phyloP scores from a whole-genome alignment of 305 asterid species.

The Vinca major region DNA sequence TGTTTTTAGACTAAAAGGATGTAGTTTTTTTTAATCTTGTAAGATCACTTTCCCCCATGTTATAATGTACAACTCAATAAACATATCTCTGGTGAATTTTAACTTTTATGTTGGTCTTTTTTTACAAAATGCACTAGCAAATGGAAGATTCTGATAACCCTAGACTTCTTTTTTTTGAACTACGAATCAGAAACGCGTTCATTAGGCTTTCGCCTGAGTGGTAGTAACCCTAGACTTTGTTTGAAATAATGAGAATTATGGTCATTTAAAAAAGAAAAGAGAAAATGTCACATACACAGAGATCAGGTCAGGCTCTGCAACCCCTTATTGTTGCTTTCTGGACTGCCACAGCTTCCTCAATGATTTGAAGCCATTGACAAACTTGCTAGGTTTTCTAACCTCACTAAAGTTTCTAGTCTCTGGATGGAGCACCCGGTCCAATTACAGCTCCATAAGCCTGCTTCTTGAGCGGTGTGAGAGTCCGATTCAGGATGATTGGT shows the following conservation, averaged over 20 bases:
- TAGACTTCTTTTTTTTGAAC: no score
- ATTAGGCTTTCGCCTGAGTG: no score
- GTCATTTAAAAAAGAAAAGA: neutral
- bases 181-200: no score
- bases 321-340: conserved; percentile 1
- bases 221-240: no score
- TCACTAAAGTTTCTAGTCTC: neutral
- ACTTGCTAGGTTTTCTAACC: neutral
- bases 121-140: conserved; percentile 17
- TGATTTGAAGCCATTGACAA: conserved; percentile 9
- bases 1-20: conserved; percentile 20
- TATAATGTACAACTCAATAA: conserved; percentile 32
- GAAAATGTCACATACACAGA: conserved; percentile 6
- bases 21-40: conserved; percentile 16
- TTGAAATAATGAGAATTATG: conserved; percentile 8
- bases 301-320: conserved; percentile 6
- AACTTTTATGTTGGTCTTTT: conserved; percentile 34
- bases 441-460: no score
- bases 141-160: conserved; percentile 22
- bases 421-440: no score
- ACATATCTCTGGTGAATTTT: conserved; percentile 34
- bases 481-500: no score
- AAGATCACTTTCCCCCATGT: conserved; percentile 33
- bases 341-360: conserved; percentile 5
- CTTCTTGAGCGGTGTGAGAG: no score